Base-by-base conservation (phyloP, 192 early-diverging fungal species). In the Backusella luteola region DNA sequence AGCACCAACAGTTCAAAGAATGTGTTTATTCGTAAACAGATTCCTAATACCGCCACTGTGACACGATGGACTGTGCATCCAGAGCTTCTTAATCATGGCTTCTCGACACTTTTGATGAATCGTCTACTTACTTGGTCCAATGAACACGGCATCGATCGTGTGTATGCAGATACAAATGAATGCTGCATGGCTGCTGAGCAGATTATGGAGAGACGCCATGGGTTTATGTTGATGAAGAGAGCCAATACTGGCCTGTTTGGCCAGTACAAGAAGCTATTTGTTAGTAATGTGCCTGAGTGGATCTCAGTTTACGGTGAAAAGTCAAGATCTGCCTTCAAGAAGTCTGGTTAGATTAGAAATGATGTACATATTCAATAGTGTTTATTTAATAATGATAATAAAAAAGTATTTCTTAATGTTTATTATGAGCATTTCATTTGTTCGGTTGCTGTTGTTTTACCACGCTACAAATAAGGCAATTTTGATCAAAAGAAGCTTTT, bases 81-180 rank as follows among this genome's bases (percentile, higher is more conserved):
- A 4, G 77, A 78, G n/a, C 78, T 74, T 52, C 81, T 78, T 73
- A 66, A 49, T 19, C 75, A 70, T 56, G 81, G 81, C 0, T 52
- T 82, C 38, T 75, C 77, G 15, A 76, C 77, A 2, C 53, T 82
- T 17, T 46, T 82, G 39, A 70, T 82, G 26, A 78, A 74, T 32
- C 73, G 77, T 34, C 74, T 70, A 12, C 70, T 82, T 32, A 38
- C 67, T 44, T 78, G 77, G 76, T 68, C 73, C 11, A 73, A 78
- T 34, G 49, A 82, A 42, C 76, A 76, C 26, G 77, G 73, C 21
- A 34, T 82, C 14, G 44, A 72, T n/a, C 68, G 35, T 11, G 36
- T 82, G 19, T 70, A 79, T 67, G 81, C 81, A 8, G 69, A 34
- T 2, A 71, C 74, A n/a, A 66, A 82, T 38, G 77, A 82, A 75